These are phyloP conservation scores for Eruca vesicaria DNA, from an alignment of 441 rosid genomes.

Conservation along the genomic window DNA sequence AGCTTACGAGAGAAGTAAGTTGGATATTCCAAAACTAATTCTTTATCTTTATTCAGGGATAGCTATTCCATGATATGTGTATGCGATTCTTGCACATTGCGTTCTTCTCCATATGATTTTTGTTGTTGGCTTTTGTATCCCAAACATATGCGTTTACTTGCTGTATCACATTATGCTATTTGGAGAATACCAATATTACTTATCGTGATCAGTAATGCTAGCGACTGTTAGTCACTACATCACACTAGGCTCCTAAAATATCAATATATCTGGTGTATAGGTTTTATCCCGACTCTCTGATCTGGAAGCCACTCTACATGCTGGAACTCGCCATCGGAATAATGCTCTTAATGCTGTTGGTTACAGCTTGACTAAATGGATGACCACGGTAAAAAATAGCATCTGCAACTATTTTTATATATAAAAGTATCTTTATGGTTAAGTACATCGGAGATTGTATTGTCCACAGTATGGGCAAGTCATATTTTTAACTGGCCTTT, in stretches of 20 bases:
- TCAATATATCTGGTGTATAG: constrained; percentile 46
- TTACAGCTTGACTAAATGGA: constrained; percentile 74
- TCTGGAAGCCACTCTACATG: constrained; percentile 89
- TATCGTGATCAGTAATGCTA: constrained; percentile 11
- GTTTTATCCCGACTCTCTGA: constrained; percentile 90
- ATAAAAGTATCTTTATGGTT: constrained; percentile 2
- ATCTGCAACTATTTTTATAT: not conserved
- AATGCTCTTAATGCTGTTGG: constrained; percentile 73
- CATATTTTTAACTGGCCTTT: constrained; percentile 20
- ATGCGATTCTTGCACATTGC: constrained; percentile 1
- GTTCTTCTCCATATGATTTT: not conserved
- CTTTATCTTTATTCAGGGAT: not conserved
- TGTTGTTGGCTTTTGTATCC: constrained; percentile 1
- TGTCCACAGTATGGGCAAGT: constrained; percentile 5
- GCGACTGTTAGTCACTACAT: constrained; percentile 2
- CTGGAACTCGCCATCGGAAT: constrained; percentile 82
- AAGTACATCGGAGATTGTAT: not conserved
- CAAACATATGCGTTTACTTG: not conserved
- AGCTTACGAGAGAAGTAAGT: constrained; percentile 88
- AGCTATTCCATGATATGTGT: constrained; percentile 6
- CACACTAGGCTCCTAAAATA: constrained; percentile 1
- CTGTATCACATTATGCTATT: constrained; percentile 1
- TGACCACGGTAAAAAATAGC: constrained; percentile 59
- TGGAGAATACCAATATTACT: constrained; percentile 8
- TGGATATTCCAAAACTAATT: not conserved